Base-by-base conservation (phyloP, 768 basidiomycete genomes). In the Tylopilus subfusipes region DNA sequence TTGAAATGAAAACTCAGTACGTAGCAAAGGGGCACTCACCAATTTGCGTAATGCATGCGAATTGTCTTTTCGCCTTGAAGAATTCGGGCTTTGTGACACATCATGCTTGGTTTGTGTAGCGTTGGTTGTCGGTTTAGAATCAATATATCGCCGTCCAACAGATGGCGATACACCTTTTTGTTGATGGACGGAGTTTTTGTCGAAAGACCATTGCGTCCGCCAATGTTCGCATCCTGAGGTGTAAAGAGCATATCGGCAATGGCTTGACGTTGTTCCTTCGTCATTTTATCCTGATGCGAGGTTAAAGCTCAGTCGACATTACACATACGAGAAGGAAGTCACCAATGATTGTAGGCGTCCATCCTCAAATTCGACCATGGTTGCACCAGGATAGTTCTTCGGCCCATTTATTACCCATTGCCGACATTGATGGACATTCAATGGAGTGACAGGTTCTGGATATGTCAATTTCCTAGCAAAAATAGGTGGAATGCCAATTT, bases 41-140 rank as follows among this genome's bases (percentile, higher is more conserved):
- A 99, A 67, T 99, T 99, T 24, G 97, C 96, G 67, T 99, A 99
- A 75, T 99, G 97, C 95, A 99, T 95, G 14, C 97, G 83, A 68
- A 99, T 98, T 0, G 97, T 98, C 78, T 98, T 99, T 73, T 99
- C 97, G 24, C 96, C 97, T 57, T 85, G 82, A 57, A 99, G 71
- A 19, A 98, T 88, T 53, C 87, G 86, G 16, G 96, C 96, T 62
- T 83, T 88, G 69, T 99, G 97, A 9, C 86, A 88, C 97, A 99
- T 99, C 96, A 99, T 99, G 78, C 91, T 93, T 21, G 97, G 96
- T 68, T 99, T 99, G 70, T 99, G 97, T 49, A 99, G 78, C 2
- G 97, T 98, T 8, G 97, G 97, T 76, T 99, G 97, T 48, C 97
- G 89, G 68, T 99, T 99, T 36, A 99, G 77, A 61, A 99, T 90